A percentile compares a stretch with the other conserved stretches of the same genome.
Conservation (phyloP, 768 basidiomycete genomes). For the Auriculariales sp. region DNA sequence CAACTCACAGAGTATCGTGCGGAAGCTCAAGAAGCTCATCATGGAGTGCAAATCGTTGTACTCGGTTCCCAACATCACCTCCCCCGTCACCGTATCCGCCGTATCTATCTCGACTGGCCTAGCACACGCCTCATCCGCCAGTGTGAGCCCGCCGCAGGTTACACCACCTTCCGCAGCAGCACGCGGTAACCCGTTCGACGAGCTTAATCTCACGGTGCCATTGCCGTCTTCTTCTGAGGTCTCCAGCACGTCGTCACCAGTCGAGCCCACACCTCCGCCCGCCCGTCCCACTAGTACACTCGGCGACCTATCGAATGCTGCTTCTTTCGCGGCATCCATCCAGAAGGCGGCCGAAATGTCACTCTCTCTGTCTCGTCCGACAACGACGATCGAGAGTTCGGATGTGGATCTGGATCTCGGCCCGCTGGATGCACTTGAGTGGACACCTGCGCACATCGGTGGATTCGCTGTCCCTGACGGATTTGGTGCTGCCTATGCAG, state of each 20-base stretch:
- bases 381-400: neutral
- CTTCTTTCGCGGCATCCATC: too few species aligned
- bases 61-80: neutral
- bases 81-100: neutral
- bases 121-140: neutral
- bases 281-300: too few species aligned
- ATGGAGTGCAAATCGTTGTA: constrained; percentile 48
- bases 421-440: neutral
- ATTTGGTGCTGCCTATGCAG: too few species aligned
- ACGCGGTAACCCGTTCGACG: too few species aligned
- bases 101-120: neutral
- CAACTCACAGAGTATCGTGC: constrained; percentile 51
- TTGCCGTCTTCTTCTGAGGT: too few species aligned
- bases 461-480: neutral
- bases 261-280: too few species aligned
- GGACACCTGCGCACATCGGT: neutral
- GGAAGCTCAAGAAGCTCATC: constrained; percentile 69
- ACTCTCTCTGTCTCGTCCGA: neutral
- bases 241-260: too few species aligned
- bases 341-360: too few species aligned
- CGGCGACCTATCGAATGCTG: too few species aligned
- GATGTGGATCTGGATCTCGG: constrained; percentile 7
- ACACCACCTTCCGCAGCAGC: too few species aligned
- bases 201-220: too few species aligned
- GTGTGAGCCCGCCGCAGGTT: too few species aligned